Evolutionary conservation across 2,329 filamentous ascomycete genomes (phyloP), one percentile per base, ranked within the genome.

Genomic region (Claviceps maximensis): DNA sequence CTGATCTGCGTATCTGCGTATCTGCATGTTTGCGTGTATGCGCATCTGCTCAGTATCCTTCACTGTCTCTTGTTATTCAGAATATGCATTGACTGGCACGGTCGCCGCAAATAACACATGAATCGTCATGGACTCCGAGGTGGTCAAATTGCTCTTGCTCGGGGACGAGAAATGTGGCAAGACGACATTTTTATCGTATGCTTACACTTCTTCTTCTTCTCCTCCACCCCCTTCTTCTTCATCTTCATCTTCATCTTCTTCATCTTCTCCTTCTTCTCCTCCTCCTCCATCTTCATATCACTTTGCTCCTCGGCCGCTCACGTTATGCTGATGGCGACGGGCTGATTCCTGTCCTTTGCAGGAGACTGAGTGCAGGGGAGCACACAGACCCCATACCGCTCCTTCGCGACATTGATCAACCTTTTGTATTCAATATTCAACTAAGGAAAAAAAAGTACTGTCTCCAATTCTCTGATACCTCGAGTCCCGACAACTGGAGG

Each of bases 161-260:
- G 79, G 80, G 33, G 79, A 83, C 64, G 72, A 75, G 55, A 71
- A 71, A 60, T 78, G 78, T 57, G 79, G 79, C 52, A 83, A 83
- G 65, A 79, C 78, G 23, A 79, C 75, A 0, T 82, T 83, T 63
- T 62, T 83, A 60, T 80, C 79, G 79, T 82, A 61, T 58, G 79
- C 74, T 45, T n/a, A n/a, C n/a, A n/a, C n/a, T 23, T 38, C 36
- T 40, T 13, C 42, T 45, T 17, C 42, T n/a, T n/a, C n/a, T n/a
- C n/a, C n/a, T n/a, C n/a, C n/a, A n/a, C n/a, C n/a, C n/a, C n/a
- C n/a, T n/a, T n/a, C n/a, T n/a, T n/a, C n/a, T n/a, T n/a, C n/a
- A n/a, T n/a, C n/a, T n/a, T n/a, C n/a, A n/a, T n/a, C n/a, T n/a
- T n/a, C n/a, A n/a, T n/a, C n/a, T n/a, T n/a, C n/a, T n/a, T n/a